phyloP scores from a whole-genome alignment of 179 eudicot species.

The Silene noctiflora region DNA sequence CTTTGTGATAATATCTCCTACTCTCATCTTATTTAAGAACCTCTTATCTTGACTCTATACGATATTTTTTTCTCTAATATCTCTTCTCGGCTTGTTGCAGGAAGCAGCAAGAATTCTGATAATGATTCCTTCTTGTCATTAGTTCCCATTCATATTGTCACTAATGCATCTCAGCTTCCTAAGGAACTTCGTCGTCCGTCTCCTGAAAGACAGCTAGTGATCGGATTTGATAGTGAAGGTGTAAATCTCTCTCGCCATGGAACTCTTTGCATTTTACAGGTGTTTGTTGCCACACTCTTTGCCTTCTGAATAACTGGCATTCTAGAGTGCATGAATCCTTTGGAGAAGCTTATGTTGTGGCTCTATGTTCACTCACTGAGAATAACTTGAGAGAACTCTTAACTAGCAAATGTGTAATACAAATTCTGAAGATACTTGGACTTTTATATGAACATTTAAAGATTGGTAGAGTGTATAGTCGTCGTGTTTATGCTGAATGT shows the following conservation, averaged over 20 bases:
- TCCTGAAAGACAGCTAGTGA: constrained; percentile 23
- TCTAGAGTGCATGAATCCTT: not conserved
- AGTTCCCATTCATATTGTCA: constrained; percentile 27
- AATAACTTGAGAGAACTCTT: no score
- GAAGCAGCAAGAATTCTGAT: constrained; percentile 11
- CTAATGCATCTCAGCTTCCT: constrained; percentile 31
- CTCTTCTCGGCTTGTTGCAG: constrained; percentile 5
- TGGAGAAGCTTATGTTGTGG: not conserved
- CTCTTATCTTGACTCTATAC: no score
- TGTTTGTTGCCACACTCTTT: constrained; percentile 4
- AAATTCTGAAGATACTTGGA: not conserved
- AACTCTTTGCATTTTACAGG: constrained; percentile 36
- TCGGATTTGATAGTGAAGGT: constrained; percentile 35
- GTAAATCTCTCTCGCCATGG: constrained; percentile 34
- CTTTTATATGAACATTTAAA: no score
- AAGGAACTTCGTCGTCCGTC: constrained; percentile 23
- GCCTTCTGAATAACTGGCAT: not conserved
- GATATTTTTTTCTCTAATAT: not conserved
- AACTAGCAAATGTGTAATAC: no score
- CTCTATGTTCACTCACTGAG: not conserved
- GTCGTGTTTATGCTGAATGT: not conserved
- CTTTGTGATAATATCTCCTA: no score
- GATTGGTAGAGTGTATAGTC: not conserved
- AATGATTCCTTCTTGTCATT: constrained; percentile 14
- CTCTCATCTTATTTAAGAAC: no score